Evolutionary conservation across 2,329 filamentous ascomycete species (phyloP), one percentile per base, ranked within the genome.

Genomic region (Aspergillus amoenus): DNA sequence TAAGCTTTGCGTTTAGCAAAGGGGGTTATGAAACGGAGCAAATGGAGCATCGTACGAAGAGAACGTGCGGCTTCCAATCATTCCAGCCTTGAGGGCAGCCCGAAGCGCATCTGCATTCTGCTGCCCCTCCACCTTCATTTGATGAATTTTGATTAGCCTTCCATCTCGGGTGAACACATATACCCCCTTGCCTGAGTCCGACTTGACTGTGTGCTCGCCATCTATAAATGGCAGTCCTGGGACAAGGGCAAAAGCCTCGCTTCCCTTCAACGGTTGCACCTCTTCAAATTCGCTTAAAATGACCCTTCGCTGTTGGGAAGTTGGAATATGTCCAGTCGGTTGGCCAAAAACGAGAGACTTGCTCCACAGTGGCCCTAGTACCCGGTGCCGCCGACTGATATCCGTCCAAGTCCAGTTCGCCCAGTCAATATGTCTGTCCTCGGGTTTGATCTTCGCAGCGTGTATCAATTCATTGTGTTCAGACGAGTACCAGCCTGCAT

Each of bases 371-470:
- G 84, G 77, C 0, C 86, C 87, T 13, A 93, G 76, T 0, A 88
- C 86, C 8, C 82, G 79, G 50, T 83, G 76, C 5, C 83, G 80
- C 5, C 82, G 78, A 5, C 76, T 68, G 15, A 93, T 80, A 1
- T 84, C 79, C 3, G 78, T 73, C n/a, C 79, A 75, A 0, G 76
- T 76, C 79, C 84, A 85, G 3, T 66, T 71, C 1, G 62, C 45
- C 81, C 88, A 91, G 59, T 86, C 75, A 7, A 96, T 74, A 57
- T 85, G 82, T 2, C 79, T 76, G 64, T 93, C 85, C 5, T 80
- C 74, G 55, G 87, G 83, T 1, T 75, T 84, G 58, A 96, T 84
- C 69, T 96, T 96, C 1, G 85, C 84, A 1, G 93, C 93, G 66
- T 88, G 82, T 6, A 67, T 71, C 17, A 77, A 60, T 15, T 66